A percentile compares a stretch with the other conserved stretches of the same genome.
Conservation (phyloP, 2,329 filamentous ascomycete species). For the Teratosphaeria zuluensis region DNA sequence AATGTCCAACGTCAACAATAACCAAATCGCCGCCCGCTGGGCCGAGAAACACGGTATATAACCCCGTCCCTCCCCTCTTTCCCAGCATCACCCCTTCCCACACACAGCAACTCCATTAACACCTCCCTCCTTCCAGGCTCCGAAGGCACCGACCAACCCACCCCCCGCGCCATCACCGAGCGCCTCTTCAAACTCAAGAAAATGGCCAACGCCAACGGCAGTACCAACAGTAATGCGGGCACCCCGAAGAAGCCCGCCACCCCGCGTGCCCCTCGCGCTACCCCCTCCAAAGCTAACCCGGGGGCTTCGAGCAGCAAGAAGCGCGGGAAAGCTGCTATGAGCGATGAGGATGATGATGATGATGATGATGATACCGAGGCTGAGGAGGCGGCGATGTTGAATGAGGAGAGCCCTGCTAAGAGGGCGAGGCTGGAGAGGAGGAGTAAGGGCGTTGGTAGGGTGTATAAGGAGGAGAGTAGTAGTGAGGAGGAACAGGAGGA, state of each 20-base stretch:
- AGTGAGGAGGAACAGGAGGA: constrained; percentile 1
- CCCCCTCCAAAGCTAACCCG: neutral
- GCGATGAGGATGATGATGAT: constrained; percentile 16
- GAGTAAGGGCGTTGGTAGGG: neutral
- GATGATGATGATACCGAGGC: constrained; percentile 7
- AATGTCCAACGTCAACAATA: neutral
- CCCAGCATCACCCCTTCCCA: neutral
- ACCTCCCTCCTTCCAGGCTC: neutral
- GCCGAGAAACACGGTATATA: neutral
- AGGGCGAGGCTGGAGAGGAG: constrained; percentile 4
- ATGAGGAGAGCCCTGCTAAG: neutral
- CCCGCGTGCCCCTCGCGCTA: neutral
- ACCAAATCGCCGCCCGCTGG: neutral
- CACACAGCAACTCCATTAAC: neutral
- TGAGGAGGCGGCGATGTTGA: neutral
- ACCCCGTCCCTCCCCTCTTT: neutral
- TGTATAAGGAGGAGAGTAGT: neutral
- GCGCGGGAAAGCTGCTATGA: constrained; percentile 8
- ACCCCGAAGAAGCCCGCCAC: neutral
- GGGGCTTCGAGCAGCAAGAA: neutral
- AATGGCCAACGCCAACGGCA: neutral
- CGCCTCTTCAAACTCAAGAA: neutral
- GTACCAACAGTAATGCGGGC: neutral
- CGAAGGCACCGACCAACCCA: neutral
- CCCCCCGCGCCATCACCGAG: constrained; percentile 1